Base-by-base conservation (phyloP, 331 rosid genomes). In the Phaseolus coccineus region DNA sequence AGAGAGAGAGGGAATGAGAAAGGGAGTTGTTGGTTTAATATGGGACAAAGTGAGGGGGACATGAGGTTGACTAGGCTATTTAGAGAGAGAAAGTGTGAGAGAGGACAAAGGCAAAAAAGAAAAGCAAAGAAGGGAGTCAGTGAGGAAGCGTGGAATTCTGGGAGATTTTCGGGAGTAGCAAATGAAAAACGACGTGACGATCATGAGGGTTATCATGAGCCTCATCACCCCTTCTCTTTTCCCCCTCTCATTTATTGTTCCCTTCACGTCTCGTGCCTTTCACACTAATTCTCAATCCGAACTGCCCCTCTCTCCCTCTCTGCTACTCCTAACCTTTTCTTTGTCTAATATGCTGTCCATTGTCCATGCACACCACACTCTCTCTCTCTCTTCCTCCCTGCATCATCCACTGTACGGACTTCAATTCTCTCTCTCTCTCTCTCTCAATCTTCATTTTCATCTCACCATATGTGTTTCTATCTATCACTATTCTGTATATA, bases 121-220 rank as follows among this genome's bases (percentile, higher is more conserved):
- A 66, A 66, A 64, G 84, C 30, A 73, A 19, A 65, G 50, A 44
- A 33, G 76, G 52, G 70, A 46, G 53, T 77, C 57, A 78, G 72
- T 66, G 70, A 64, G 77, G 65, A 79, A 68, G 96, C 97, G 97
- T 94, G 97, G 98, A 92, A 94, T 94, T 94, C 98, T 90, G 97
- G 97, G 98, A 89, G 98, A 64, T 85, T 85, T 65, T 80, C 61
- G 98, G 98, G 97, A 92, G 93, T 62, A 72, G 97, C 9, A 84
- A 95, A 71, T 80, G 90, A 88, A 94, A 88, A 95, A 87, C 91
- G 98, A 95, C 98, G 91, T 95, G 97, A 92, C 98, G 97, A 88
- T 89, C 79, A 94, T 94, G 97, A 92, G 97, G 91, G 77, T 86
- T 90, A 95, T 94, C 87, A 92, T 94, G 86, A 91, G 89, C 87